A percentile compares a stretch with the other conserved stretches of the same genome.
Conservation (phyloP, 2,329 filamentous ascomycete species). For the Didymella lethalis region DNA sequence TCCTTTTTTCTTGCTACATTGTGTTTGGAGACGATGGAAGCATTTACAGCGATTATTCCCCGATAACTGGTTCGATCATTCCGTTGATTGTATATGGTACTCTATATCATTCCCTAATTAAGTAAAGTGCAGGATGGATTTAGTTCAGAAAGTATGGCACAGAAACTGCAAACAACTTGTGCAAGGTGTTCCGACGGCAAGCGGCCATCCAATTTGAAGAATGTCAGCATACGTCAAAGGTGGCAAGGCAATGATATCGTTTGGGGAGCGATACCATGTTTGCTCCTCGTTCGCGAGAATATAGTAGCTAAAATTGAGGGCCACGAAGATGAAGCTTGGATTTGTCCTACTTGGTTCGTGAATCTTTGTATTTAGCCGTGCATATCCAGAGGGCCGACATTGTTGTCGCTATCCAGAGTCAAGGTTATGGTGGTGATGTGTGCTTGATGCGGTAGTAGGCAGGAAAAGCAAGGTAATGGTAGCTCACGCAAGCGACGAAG, state of each 20-base stretch:
- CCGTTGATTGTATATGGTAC: conserved; percentile 1
- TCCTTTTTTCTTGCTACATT: conserved; percentile 1
- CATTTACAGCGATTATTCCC: conserved; percentile 13
- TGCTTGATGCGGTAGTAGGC: too few species aligned
- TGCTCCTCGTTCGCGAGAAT: background rate
- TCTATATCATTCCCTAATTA: background rate
- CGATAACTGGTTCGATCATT: background rate
- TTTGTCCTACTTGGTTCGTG: background rate
- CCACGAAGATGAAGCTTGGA: background rate
- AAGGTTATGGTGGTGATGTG: background rate
- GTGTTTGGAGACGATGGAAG: conserved; percentile 1
- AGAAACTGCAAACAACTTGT: too few species aligned
- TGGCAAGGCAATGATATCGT: background rate
- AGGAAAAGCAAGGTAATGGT: background rate
- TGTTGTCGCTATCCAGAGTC: background rate
- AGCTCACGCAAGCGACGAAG: background rate
- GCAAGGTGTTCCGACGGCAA: too few species aligned
- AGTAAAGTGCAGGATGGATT: background rate
- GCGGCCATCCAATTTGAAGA: background rate
- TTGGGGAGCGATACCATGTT: background rate
- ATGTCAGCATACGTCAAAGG: background rate
- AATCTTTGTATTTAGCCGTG: background rate
- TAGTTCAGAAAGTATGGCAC: background rate
- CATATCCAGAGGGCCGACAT: background rate
- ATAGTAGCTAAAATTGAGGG: background rate